Conservation (phyloP, 176 grass and related monocot species). For the Oryza coarctata region DNA sequence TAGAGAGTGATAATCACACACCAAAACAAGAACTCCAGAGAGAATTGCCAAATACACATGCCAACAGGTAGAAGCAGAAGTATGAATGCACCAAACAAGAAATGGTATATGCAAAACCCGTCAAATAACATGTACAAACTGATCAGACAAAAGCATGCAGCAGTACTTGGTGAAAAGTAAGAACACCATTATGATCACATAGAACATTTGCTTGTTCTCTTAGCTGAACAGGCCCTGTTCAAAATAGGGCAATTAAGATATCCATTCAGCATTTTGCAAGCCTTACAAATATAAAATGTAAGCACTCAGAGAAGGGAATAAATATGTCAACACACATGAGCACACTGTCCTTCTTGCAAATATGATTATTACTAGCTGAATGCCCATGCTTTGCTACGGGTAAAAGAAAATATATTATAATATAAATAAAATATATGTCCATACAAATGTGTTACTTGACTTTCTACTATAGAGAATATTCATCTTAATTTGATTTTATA, state of each 20-base stretch:
- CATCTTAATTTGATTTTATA: too few species aligned
- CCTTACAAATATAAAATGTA: not conserved
- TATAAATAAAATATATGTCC: too few species aligned
- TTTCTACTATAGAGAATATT: too few species aligned
- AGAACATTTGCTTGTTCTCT: not conserved
- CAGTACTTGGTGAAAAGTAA: not conserved
- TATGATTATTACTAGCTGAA: not conserved
- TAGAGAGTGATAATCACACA: not conserved
- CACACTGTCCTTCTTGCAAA: not conserved
- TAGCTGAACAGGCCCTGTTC: not conserved
- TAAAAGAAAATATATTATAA: too few species aligned
- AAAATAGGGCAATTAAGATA: not conserved
- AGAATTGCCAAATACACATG: not conserved
- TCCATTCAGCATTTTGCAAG: not conserved
- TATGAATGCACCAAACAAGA: not conserved
- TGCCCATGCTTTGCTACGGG: too few species aligned
- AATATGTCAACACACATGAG: not conserved
- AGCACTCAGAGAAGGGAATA: not conserved
- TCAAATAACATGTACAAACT: conserved; percentile 10
- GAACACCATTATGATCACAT: conserved; percentile 4
- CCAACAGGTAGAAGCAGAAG: conserved; percentile 14
- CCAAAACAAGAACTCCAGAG: not conserved
- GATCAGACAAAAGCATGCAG: not conserved
- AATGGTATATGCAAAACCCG: not conserved
- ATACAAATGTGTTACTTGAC: too few species aligned